Conservation (phyloP, 2,329 filamentous ascomycete genomes). For the Apiospora koreana region DNA sequence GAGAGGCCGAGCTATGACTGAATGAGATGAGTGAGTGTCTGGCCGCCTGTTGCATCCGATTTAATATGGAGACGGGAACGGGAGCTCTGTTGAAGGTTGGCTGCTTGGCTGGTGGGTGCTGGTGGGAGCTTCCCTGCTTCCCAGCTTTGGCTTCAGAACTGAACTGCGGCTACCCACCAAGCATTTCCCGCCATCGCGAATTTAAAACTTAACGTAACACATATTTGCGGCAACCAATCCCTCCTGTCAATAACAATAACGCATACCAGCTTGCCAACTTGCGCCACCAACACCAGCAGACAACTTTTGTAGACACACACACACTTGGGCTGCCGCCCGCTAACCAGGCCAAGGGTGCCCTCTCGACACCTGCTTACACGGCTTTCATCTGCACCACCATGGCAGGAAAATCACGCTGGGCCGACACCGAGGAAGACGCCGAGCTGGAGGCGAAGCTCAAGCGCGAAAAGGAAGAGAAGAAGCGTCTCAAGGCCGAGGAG, state of each 20-base stretch:
- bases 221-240: neutral
- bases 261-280: neutral
- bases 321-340: neutral
- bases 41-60: too few relatives aligned
- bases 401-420: constrained; percentile 78
- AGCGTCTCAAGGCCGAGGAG: constrained; percentile 78
- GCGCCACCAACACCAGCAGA: neutral
- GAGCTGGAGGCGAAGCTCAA: constrained; percentile 72
- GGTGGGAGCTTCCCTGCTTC: too few relatives aligned
- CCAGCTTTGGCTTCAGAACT: constrained; percentile 4
- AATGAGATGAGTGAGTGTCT: too few relatives aligned
- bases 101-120: too few relatives aligned
- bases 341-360: neutral
- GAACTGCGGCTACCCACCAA: neutral
- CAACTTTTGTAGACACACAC: neutral
- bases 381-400: constrained; percentile 37
- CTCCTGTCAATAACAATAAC: neutral
- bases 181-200: constrained; percentile 4
- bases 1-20: too few relatives aligned
- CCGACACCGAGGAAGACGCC: constrained; percentile 78
- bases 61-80: too few relatives aligned
- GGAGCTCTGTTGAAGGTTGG: too few relatives aligned
- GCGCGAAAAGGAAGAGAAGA: constrained; percentile 87
- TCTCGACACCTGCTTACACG: neutral
- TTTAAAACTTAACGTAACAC: neutral